phyloP scores from a whole-genome alignment of 441 rosid genomes.

The Aleurites moluccanus region DNA sequence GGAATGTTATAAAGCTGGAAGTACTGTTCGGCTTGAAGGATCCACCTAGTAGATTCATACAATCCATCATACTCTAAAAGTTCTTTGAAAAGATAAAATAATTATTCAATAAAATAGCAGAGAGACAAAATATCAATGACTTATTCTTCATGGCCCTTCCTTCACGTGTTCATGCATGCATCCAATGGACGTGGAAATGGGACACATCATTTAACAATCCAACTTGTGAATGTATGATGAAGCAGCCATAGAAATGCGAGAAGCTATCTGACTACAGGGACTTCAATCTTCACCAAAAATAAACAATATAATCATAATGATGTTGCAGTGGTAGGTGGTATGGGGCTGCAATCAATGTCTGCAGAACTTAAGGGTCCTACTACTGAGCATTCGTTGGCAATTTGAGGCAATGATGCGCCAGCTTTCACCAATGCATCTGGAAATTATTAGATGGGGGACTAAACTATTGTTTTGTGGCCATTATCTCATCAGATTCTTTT shows the following conservation, averaged over 20 bases:
- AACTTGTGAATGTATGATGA: background rate
- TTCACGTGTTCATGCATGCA: too few relatives aligned
- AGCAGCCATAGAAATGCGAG: background rate
- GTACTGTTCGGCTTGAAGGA: too few relatives aligned
- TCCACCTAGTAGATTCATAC: too few relatives aligned
- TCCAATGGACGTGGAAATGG: too few relatives aligned
- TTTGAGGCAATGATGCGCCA: background rate
- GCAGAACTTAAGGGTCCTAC: background rate
- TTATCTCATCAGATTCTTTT: background rate
- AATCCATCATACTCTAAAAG: too few relatives aligned
- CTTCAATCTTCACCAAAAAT: background rate
- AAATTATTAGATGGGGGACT: background rate
- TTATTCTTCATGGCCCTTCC: too few relatives aligned
- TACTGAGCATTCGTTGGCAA: background rate
- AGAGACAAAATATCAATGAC: too few relatives aligned
- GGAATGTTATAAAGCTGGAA: too few relatives aligned
- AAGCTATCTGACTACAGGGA: background rate
- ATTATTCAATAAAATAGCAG: too few relatives aligned
- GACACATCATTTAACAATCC: too few relatives aligned
- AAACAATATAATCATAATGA: background rate
- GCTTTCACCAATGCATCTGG: background rate
- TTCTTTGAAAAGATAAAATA: too few relatives aligned
- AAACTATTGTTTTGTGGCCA: background rate
- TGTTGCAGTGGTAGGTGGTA: background rate
- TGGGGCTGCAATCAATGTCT: slow-evolving; percentile 1